phyloP scores from a whole-genome alignment of 2,329 filamentous ascomycete genomes.

The Trichoderma aggressivum region DNA sequence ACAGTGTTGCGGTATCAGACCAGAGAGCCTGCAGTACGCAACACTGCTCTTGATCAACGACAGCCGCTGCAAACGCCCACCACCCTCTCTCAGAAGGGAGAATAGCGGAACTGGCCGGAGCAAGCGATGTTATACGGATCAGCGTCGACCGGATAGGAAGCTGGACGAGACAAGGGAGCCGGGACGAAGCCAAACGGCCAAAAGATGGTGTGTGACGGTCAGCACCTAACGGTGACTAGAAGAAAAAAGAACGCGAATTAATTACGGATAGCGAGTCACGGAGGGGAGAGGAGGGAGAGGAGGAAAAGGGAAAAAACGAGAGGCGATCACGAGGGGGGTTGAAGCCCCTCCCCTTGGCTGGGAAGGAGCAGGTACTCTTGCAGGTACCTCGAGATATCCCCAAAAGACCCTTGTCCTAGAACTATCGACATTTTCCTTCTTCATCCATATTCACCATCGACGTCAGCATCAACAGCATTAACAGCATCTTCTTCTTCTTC shows the following conservation, averaged over 20 bases:
- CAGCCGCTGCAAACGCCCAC: not conserved
- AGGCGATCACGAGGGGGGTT: constrained; percentile 15
- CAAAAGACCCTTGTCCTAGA: not conserved
- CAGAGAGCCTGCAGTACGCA: not conserved
- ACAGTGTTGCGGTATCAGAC: not conserved
- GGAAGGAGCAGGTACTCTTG: not conserved
- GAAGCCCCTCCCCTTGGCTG: not conserved
- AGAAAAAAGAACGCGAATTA: not conserved
- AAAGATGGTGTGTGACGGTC: constrained; percentile 7
- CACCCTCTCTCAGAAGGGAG: not conserved
- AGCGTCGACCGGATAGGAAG: constrained; percentile 15
- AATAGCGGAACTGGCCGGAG: constrained; percentile 3
- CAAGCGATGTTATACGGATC: not conserved
- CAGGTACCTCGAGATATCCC: not conserved
- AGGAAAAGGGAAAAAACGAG: not conserved
- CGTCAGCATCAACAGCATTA: not conserved
- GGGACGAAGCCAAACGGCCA: not conserved
- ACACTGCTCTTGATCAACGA: not conserved
- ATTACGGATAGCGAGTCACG: not conserved
- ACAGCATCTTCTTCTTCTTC: not conserved
- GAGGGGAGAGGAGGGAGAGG: not conserved
- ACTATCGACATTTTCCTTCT: not conserved
- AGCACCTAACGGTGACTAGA: not conserved
- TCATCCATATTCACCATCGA: not conserved
- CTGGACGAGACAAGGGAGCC: constrained; percentile 7